Percentiles rank a stretch among this genome's conserved stretches.
Conservation (phyloP, 116 monocot species). For the Iris pallida region DNA sequence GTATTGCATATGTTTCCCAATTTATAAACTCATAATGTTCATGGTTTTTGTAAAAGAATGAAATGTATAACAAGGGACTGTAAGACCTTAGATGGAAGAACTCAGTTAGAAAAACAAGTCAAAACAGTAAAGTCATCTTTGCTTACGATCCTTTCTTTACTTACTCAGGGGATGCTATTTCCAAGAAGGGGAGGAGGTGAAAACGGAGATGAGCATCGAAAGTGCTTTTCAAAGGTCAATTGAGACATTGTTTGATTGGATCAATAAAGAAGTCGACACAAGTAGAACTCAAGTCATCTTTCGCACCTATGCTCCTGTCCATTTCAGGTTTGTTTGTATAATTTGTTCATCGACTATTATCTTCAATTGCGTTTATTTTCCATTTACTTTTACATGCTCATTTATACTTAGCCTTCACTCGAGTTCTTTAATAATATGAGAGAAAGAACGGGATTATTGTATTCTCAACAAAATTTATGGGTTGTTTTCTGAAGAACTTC, state of each 20-base stretch:
- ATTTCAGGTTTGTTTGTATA: slow-evolving; percentile 48
- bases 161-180: slow-evolving; percentile 47
- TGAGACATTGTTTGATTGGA: slow-evolving; percentile 49
- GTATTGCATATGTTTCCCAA: too few species aligned
- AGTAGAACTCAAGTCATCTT: slow-evolving; percentile 46
- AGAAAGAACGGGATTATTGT: too few species aligned
- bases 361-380: neutral
- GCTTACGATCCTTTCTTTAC: neutral
- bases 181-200: slow-evolving; percentile 49
- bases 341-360: neutral
- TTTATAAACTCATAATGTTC: neutral
- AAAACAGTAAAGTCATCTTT: neutral
- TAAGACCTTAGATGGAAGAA: neutral
- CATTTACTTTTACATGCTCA: neutral
- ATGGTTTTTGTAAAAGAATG: neutral
- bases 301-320: slow-evolving; percentile 54
- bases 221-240: slow-evolving; percentile 45
- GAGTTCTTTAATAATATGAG: too few species aligned
- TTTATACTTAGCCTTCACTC: too few species aligned
- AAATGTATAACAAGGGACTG: neutral
- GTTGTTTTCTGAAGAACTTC: too few species aligned
- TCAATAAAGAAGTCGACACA: slow-evolving; percentile 37
- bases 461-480: too few species aligned
- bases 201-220: slow-evolving; percentile 49
- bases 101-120: neutral